These are phyloP conservation scores for Candida maltosa DNA, from an alignment of 805 yeast species.

Conservation along the genomic window DNA sequence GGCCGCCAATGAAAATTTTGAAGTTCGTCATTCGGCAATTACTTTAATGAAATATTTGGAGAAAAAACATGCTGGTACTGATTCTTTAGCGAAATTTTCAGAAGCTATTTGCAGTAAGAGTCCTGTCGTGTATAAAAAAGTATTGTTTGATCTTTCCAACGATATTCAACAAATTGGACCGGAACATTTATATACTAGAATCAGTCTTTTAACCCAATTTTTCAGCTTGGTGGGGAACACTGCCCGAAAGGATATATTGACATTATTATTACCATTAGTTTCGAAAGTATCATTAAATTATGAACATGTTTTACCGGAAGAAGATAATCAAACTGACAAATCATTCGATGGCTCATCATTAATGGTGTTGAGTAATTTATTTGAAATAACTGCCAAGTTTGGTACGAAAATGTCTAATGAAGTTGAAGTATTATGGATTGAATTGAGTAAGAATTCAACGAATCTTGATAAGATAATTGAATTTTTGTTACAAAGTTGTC, in stretches of 20 bases:
- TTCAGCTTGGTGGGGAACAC: slow-evolving; percentile 56
- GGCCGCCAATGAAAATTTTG: slow-evolving; percentile 67
- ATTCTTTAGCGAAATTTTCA: slow-evolving; percentile 50
- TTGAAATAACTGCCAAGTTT: slow-evolving; percentile 80
- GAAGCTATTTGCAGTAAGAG: slow-evolving; percentile 74
- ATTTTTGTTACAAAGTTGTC: slow-evolving; percentile 63
- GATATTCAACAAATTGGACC: slow-evolving; percentile 55
- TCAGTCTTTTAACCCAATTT: slow-evolving; percentile 70
- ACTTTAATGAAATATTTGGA: slow-evolving; percentile 69
- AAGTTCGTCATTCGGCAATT: slow-evolving; percentile 70
- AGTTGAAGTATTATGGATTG: slow-evolving; percentile 93
- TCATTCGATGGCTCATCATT: slow-evolving; percentile 28
- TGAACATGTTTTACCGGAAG: background rate
- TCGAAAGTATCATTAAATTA: slow-evolving; percentile 66
- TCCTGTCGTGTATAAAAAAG: slow-evolving; percentile 81
- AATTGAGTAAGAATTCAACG: slow-evolving; percentile 71
- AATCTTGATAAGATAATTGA: slow-evolving; percentile 72
- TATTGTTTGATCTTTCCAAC: slow-evolving; percentile 74
- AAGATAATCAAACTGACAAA: background rate
- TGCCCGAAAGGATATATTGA: slow-evolving; percentile 72
- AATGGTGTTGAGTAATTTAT: slow-evolving; percentile 77
- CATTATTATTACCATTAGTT: slow-evolving; percentile 90
- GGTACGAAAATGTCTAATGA: slow-evolving; percentile 76
- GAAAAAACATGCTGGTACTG: slow-evolving; percentile 38
- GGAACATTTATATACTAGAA: slow-evolving; percentile 57